A percentile compares a stretch with the other conserved stretches of the same genome.
These are phyloP conservation scores for Rhodofomes roseus DNA, from an alignment of 1,284 basidiomycete species.

Conservation along the genomic window DNA sequence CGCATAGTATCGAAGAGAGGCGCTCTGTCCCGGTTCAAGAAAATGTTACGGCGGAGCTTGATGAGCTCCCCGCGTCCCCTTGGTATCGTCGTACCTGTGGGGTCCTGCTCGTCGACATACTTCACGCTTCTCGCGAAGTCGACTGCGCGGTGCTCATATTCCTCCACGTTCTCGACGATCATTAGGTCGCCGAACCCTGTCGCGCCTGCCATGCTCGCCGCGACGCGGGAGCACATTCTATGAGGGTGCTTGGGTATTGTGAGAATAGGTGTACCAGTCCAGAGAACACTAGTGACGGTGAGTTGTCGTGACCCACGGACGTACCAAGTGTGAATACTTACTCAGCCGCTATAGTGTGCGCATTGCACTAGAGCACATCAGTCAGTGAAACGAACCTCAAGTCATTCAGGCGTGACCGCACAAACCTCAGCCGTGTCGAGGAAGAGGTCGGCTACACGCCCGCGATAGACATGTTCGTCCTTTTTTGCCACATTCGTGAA, in stretches of 20 bases:
- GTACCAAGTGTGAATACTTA: conserved; percentile 20
- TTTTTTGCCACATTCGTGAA: conserved; percentile 59
- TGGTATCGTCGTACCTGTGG: conserved; percentile 15
- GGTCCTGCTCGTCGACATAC: conserved; percentile 26
- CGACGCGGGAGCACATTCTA: conserved; percentile 63
- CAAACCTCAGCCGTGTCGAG: conserved; percentile 58
- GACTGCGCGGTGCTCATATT: conserved; percentile 55
- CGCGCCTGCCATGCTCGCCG: conserved; percentile 52
- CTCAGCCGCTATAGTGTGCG: conserved; percentile 62
- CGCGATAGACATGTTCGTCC: conserved; percentile 51
- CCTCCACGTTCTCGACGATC: conserved; percentile 44
- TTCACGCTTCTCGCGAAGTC: conserved; percentile 38
- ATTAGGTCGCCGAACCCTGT: conserved; percentile 54
- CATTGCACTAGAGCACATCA: conserved; percentile 43
- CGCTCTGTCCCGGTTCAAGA: conserved; percentile 42
- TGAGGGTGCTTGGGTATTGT: conserved; percentile 53
- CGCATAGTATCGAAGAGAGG: conserved; percentile 54
- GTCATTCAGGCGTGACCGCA: conserved; percentile 6
- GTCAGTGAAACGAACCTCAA: not conserved
- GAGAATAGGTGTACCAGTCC: conserved; percentile 58
- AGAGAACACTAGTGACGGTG: conserved; percentile 40
- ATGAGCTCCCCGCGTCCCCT: conserved; percentile 36
- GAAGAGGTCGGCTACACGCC: conserved; percentile 54
- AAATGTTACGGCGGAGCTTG: conserved; percentile 43
- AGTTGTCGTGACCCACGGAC: conserved; percentile 4